A percentile compares a stretch with the other conserved stretches of the same genome.
Evolutionary conservation across 2,329 filamentous ascomycete species (phyloP).

Genomic region (Lithohypha guttulata): DNA sequence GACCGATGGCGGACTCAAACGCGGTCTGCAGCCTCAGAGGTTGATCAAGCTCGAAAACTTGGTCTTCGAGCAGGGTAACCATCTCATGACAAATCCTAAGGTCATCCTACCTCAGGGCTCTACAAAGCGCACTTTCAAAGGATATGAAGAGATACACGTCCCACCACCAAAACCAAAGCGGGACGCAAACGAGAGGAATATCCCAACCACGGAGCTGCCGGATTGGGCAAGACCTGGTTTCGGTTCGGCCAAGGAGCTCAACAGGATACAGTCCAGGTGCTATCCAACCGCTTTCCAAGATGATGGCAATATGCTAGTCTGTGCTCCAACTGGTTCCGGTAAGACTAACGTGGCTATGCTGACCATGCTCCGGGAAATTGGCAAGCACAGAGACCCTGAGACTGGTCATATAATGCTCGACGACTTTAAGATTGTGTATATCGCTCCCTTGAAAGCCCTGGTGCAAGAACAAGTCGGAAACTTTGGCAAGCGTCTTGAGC

Average conservation of each 20-base stretch:
- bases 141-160: slow-evolving; percentile 97
- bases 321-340: slow-evolving; percentile 90
- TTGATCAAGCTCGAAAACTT: slow-evolving; percentile 91
- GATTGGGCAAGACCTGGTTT: slow-evolving; percentile 87
- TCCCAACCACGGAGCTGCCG: slow-evolving; percentile 78
- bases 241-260: slow-evolving; percentile 73
- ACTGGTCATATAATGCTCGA: slow-evolving; percentile 94
- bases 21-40: slow-evolving; percentile 75
- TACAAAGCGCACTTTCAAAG: slow-evolving; percentile 90
- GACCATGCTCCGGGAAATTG: slow-evolving; percentile 88
- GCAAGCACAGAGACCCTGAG: slow-evolving; percentile 78
- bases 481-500: slow-evolving; percentile 80
- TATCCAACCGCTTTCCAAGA: slow-evolving; percentile 83
- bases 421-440: slow-evolving; percentile 97
- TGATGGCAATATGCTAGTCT: slow-evolving; percentile 96
- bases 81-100: slow-evolving; percentile 98
- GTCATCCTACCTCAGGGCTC: slow-evolving; percentile 89
- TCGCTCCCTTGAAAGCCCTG: slow-evolving; percentile 87
- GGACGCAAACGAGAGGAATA: slow-evolving; percentile 67
- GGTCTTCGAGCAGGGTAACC: slow-evolving; percentile 94
- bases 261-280: slow-evolving; percentile 91
- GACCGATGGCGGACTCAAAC: slow-evolving; percentile 58
- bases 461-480: slow-evolving; percentile 98
- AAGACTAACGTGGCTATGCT: slow-evolving; percentile 99
- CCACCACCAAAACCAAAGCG: slow-evolving; percentile 80